Conservation (phyloP, 2,329 filamentous ascomycete genomes). For the Cladosporium sp. region DNA sequence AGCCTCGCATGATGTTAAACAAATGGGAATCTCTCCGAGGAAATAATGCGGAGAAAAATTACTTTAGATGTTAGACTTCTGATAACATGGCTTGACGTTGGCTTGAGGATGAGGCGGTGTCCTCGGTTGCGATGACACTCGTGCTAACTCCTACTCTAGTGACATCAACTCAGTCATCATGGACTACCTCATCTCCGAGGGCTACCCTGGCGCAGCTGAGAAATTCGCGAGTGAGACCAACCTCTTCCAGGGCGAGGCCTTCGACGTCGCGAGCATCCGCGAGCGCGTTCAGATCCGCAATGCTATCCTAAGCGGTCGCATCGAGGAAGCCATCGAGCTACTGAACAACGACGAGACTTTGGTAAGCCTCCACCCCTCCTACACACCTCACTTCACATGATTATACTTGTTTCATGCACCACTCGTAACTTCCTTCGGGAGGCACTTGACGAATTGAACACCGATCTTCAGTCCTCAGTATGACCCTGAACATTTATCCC, state of each 20-base stretch:
- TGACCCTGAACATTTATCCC: conserved; percentile 51
- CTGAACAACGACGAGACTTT: conserved; percentile 88
- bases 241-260: conserved; percentile 66
- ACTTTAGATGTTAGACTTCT: conserved; percentile 36
- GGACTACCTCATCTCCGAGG: conserved; percentile 94
- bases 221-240: conserved; percentile 95
- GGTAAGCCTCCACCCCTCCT: conserved; percentile 56
- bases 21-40: conserved; percentile 99
- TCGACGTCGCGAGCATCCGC: conserved; percentile 62
- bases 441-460: conserved; percentile 79
- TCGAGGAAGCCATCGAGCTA: conserved; percentile 77
- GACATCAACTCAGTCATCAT: conserved; percentile 94
- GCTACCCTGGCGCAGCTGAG: conserved; percentile 85
- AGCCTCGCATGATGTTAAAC: conserved; percentile 72
- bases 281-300: conserved; percentile 78
- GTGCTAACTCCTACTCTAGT: conserved; percentile 45
- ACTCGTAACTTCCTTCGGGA: conserved; percentile 85
- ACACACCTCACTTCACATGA: conserved; percentile 62
- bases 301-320: conserved; percentile 79
- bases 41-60: conserved; percentile 85
- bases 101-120: conserved; percentile 5
- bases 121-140: background rate
- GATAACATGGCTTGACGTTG: conserved; percentile 10
- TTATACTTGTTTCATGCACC: conserved; percentile 99
- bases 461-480: conserved; percentile 79